Conservation (phyloP, 495 filamentous ascomycete genomes). For the Penicillium fimorum region DNA sequence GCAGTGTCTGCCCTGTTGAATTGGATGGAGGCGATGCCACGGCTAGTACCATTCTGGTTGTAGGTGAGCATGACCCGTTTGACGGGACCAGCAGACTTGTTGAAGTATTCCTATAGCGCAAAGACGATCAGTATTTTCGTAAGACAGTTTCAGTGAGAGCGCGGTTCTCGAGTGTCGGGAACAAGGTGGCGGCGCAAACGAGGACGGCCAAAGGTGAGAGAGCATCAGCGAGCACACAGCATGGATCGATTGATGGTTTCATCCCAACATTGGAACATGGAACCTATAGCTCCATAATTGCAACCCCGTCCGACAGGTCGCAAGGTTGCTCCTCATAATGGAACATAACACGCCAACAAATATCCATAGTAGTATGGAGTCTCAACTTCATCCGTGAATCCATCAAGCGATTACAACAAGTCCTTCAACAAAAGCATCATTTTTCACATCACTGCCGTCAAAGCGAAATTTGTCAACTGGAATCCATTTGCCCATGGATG, state of each 20-base stretch:
- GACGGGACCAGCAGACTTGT: conserved; percentile 81
- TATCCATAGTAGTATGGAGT: conserved; percentile 1
- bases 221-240: conserved; percentile 73
- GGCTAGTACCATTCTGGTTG: conserved; percentile 85
- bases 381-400: conserved; percentile 8
- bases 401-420: conserved; percentile 13
- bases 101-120: conserved; percentile 87
- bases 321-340: not conserved
- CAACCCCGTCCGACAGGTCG: not conserved
- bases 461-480: conserved; percentile 10
- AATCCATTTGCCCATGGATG: conserved; percentile 12
- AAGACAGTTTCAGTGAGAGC: conserved; percentile 22
- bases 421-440: conserved; percentile 9
- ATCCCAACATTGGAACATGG: conserved; percentile 1
- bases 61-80: conserved; percentile 87
- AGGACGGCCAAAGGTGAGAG: conserved; percentile 32
- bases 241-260: conserved; percentile 28
- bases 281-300: not conserved
- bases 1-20: conserved; percentile 78
- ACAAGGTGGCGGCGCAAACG: conserved; percentile 30
- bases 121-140: conserved; percentile 43
- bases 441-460: conserved; percentile 4
- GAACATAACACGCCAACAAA: conserved; percentile 10
- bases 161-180: conserved; percentile 24
- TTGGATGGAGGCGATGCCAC: conserved; percentile 78